Base-by-base conservation (phyloP, 768 basidiomycete genomes). In the Naganishia friedmannii region DNA sequence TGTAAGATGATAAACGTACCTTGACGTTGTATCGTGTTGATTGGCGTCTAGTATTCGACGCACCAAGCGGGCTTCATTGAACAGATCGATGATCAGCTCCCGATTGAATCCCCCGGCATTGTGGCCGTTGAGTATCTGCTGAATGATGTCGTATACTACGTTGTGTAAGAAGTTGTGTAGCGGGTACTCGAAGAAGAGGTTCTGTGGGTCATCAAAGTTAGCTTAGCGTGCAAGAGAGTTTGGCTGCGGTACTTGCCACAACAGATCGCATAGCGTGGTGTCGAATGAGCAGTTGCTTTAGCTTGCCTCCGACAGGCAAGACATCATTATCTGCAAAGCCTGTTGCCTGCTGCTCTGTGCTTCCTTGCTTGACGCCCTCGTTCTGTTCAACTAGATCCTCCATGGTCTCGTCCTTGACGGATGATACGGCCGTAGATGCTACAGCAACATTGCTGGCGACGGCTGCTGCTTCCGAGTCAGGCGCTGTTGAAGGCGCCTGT, bases 111-210 rank as follows among this genome's bases (percentile, higher is more conserved):
- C 89, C n/a, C 84, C 84, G 10, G 74, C 90, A 26, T 93, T 86
- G 29, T 88, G 87, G 17, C 93, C 94, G 1, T 91, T 94, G 67
- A 99, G 85, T 54, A 98, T 89, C 80, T 98, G 96, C 78, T 98
- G 96, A 0, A 98, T 85, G 69, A 96, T 84, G 79, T 99, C 96
- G 78, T 98, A 98, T 21, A 96, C 92, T 34, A 93, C 89, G 76
- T 91, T 93, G 79, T 99, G 96, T 34, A 98, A 82, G 80, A 98
- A 98, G 78, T 98, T 97, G 82, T 99, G 97, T 89, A 91, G 92
- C 0, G 94, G 93, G 76, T 89, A 96, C 71, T 90, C 89, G 78
- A 97, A 97, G 84, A 97, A 97, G 45, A 97, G 84, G 75, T 94
- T 91, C 93, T 95, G 75, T 46, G 70, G 15, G 15, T 23, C 23